phyloP scores from a whole-genome alignment of 768 basidiomycete genomes.

The Calocybe indica region DNA sequence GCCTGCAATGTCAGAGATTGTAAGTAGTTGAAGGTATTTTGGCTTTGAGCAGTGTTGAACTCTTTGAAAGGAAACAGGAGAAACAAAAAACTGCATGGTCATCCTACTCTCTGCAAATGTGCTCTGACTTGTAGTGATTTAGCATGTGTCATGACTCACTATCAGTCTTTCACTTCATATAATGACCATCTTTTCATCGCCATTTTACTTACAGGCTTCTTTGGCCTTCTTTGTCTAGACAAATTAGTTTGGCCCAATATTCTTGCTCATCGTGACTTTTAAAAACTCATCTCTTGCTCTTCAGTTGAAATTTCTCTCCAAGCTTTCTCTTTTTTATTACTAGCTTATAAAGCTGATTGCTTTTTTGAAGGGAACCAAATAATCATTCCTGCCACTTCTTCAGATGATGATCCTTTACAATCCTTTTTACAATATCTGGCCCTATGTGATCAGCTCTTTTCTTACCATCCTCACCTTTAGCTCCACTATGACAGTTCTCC shows the following conservation, averaged over 20 bases:
- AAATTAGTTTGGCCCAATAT: neutral
- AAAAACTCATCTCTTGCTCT: neutral
- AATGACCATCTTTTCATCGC: neutral
- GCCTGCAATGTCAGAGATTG: neutral
- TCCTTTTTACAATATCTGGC: neutral
- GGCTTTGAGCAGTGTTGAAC: neutral
- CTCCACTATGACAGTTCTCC: neutral
- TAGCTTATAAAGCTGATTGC: neutral
- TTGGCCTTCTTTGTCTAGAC: neutral
- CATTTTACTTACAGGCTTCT: neutral
- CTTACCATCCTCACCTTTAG: neutral
- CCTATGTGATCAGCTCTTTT: neutral
- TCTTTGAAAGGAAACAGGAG: constrained; percentile 1
- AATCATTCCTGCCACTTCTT: neutral
- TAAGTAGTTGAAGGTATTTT: neutral
- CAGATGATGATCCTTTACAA: neutral
- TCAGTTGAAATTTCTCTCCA: neutral
- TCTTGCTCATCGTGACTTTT: neutral
- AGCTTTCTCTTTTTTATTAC: neutral
- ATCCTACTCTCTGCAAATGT: too few species aligned
- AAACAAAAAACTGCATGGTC: too few species aligned
- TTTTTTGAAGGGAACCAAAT: neutral
- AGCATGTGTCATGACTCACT: too few species aligned
- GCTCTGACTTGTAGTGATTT: too few species aligned
- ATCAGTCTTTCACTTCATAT: too few species aligned